Evolutionary conservation across 1,284 basidiomycete genomes (phyloP), one percentile per base, ranked within the genome.

Genomic region (Trametes hirsuta): DNA sequence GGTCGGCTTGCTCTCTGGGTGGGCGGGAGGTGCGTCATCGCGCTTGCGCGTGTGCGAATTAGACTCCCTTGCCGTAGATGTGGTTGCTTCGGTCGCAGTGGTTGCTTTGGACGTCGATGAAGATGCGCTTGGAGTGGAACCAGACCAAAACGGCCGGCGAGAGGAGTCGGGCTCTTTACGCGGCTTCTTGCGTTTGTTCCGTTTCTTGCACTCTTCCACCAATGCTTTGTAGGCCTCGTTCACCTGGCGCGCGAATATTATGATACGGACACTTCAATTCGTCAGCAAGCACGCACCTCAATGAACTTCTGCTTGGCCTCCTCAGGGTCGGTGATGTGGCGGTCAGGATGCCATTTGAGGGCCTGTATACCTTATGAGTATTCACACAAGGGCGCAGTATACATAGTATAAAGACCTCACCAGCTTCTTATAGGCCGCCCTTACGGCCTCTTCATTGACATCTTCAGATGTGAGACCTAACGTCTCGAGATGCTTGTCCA

Each of bases 331-430:
- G 78, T 79, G 53, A 80, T 76, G 76, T 91, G 90, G 59, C 91
- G 86, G 76, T 97, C 95, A 41, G 94, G 94, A 76, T 97, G 95
- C 87, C 90, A 93, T 81, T 92, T 94, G 71, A 97, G 77, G 44
- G 93, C 93, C 87, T 93, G 68, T 62, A 11, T 50, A 51, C 53
- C 12, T 22, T 30, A 18, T 63, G 12, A 56, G 44, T 45, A 18
- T 2, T 11, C 24, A 11, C 3, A 12, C 10, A 41, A 21, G 2
- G 21, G 25, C 18, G 18, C 18, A 48, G 42, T 8, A 15, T 36
- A 5, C 59, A 57, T 9, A 57, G 56, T 55, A 61, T 36, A 63
- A 62, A 41, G 21, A 35, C 72, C 81, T 34, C 62, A 87, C 89
- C 83, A 89, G 86, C 72, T 88, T 90, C 80, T 90, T 91, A 79